These are phyloP conservation scores for Macrolepiota albuminosa DNA, from an alignment of 768 basidiomycete genomes.

Conservation along the genomic window DNA sequence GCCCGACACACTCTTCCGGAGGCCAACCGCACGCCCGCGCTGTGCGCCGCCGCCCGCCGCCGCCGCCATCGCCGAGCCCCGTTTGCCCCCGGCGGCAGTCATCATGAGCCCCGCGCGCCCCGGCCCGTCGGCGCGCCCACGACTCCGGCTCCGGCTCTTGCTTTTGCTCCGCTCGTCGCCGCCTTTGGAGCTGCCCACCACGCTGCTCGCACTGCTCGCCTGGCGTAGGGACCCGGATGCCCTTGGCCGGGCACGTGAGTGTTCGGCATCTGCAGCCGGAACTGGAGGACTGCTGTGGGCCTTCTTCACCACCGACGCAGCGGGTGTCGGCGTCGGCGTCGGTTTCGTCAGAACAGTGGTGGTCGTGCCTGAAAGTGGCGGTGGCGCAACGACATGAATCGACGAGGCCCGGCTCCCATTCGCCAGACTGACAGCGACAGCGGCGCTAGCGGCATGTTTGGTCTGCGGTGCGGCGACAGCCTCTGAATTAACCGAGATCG, in stretches of 20 bases:
- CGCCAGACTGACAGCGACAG: not conserved
- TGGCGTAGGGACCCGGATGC: constrained; percentile 8
- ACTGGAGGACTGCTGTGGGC: not conserved
- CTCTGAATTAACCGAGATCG: not conserved
- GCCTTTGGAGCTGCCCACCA: not conserved
- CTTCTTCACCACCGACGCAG: not conserved
- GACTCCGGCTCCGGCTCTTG: constrained; percentile 13
- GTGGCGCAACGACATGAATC: not conserved
- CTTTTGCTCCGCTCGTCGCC: constrained; percentile 3
- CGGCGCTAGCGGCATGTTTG: not conserved
- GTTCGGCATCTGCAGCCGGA: not conserved
- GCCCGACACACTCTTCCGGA: constrained; percentile 1
- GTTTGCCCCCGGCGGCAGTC: constrained; percentile 3
- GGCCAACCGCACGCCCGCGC: not conserved
- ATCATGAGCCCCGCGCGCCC: constrained; percentile 12
- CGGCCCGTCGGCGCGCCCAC: constrained; percentile 6
- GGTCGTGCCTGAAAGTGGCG: not conserved
- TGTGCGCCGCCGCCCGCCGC: too few relatives aligned
- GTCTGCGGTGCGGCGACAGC: not conserved
- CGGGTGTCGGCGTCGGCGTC: not conserved
- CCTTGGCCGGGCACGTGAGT: not conserved
- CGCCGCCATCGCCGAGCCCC: not conserved
- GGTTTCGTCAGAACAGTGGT: not conserved
- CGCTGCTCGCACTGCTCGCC: constrained; percentile 10
- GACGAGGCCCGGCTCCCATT: not conserved